A percentile compares a stretch with the other conserved stretches of the same genome.
phyloP scores from a whole-genome alignment of 129 eudicot genomes.

The Artemisia tridentata region DNA sequence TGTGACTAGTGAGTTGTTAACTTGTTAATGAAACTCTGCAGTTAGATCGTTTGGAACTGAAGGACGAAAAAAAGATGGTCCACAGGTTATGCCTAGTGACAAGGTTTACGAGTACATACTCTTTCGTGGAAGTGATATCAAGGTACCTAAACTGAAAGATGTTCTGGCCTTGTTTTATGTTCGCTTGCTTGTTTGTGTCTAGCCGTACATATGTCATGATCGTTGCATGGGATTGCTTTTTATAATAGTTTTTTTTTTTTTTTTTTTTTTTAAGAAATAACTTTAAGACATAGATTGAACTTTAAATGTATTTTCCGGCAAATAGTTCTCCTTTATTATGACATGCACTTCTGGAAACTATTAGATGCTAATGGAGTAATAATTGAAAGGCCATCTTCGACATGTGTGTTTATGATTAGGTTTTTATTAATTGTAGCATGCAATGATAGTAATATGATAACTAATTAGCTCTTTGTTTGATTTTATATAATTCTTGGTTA shows the following conservation, averaged over 20 bases:
- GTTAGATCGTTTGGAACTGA: constrained; percentile 92
- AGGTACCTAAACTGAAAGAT: constrained; percentile 42
- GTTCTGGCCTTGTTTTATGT: constrained; percentile 1
- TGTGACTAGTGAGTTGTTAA: constrained; percentile 1
- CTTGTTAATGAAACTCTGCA: constrained; percentile 36
- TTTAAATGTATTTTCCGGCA: too few relatives aligned
- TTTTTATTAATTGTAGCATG: too few relatives aligned
- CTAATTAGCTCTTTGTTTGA: too few relatives aligned
- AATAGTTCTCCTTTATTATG: too few relatives aligned
- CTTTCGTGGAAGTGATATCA: constrained; percentile 91
- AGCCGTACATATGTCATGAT: neutral
- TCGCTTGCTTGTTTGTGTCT: neutral
- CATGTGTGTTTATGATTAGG: too few relatives aligned
- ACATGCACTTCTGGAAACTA: too few relatives aligned
- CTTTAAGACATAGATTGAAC: too few relatives aligned
- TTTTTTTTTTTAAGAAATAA: too few relatives aligned
- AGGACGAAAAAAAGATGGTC: constrained; percentile 85
- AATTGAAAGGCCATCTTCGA: too few relatives aligned
- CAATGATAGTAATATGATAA: too few relatives aligned
- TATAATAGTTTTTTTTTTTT: neutral
- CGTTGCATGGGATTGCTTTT: neutral
- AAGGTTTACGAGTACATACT: constrained; percentile 86
- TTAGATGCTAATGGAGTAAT: too few relatives aligned
- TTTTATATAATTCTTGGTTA: too few relatives aligned
- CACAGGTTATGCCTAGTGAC: constrained; percentile 81